These are phyloP conservation scores for Cyclotella kingstonii DNA, from an alignment of 108 stramenopile species.

Conservation along the genomic window DNA sequence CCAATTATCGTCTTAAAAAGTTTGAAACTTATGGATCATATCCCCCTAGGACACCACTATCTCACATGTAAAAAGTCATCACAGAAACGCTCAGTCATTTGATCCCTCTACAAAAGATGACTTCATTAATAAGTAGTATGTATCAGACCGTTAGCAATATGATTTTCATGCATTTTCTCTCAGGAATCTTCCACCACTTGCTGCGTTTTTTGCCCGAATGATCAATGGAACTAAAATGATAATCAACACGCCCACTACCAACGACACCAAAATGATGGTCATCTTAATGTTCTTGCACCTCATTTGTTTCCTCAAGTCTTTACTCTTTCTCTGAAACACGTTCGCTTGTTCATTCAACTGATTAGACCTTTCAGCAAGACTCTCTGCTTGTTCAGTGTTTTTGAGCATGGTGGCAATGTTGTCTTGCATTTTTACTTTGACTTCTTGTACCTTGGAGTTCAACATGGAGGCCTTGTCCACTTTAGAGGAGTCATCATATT, in stretches of 20 bases:
- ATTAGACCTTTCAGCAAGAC: constrained; percentile 71
- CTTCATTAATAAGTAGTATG: too few species aligned
- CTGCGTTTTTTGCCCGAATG: constrained; percentile 56
- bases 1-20: too few species aligned
- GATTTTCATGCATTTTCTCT: constrained; percentile 18
- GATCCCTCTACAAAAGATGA: too few species aligned
- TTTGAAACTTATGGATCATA: too few species aligned
- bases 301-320: constrained; percentile 85
- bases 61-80: too few species aligned
- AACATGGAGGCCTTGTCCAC: constrained; percentile 83
- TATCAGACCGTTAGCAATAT: too few species aligned
- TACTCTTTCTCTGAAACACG: constrained; percentile 86
- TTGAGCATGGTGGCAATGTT: constrained; percentile 87
- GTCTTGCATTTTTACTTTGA: constrained; percentile 83
- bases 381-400: constrained; percentile 86
- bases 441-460: constrained; percentile 78
- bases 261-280: constrained; percentile 73
- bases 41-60: too few species aligned
- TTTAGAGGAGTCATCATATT: constrained; percentile 82
- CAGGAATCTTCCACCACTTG: constrained; percentile 34
- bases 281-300: constrained; percentile 90
- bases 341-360: constrained; percentile 88
- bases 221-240: constrained; percentile 80
- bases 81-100: too few species aligned
- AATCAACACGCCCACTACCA: constrained; percentile 71